Evolutionary conservation across 2,329 filamentous ascomycete genomes (phyloP).

Genomic region (Exserohilum turcica): DNA sequence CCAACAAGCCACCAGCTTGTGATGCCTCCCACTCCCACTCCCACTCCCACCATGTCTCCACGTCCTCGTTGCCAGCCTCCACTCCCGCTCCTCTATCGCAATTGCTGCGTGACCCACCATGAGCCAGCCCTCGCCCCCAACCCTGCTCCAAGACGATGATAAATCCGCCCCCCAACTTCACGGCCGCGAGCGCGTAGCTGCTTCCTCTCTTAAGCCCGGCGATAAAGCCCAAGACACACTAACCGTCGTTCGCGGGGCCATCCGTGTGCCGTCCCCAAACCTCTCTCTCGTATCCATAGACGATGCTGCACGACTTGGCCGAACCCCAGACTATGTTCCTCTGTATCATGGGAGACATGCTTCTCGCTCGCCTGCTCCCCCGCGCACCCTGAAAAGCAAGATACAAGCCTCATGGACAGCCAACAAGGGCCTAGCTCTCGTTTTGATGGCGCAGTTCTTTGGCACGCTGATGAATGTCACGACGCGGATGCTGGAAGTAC

Average conservation of each 20-base stretch:
- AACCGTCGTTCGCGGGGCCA: slow-evolving; percentile 33
- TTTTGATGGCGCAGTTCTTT: slow-evolving; percentile 78
- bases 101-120: slow-evolving; percentile 31
- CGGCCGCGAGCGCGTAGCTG: slow-evolving; percentile 10
- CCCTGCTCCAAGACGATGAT: slow-evolving; percentile 26
- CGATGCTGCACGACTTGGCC: slow-evolving; percentile 37
- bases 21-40: slow-evolving; percentile 12
- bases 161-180: slow-evolving; percentile 18
- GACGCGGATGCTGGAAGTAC: slow-evolving; percentile 73
- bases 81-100: slow-evolving; percentile 2
- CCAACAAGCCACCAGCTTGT: slow-evolving; percentile 12
- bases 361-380: slow-evolving; percentile 31
- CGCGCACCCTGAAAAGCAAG: slow-evolving; percentile 25
- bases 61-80: slow-evolving; percentile 13
- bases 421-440: slow-evolving; percentile 75
- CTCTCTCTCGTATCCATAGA: slow-evolving; percentile 44
- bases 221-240: slow-evolving; percentile 37
- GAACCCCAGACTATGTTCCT: slow-evolving; percentile 25
- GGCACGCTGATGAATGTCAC: slow-evolving; percentile 84
- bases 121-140: slow-evolving; percentile 27
- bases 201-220: slow-evolving; percentile 31
- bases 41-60: slow-evolving; percentile 19
- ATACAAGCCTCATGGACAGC: slow-evolving; percentile 58
- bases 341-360: slow-evolving; percentile 22
- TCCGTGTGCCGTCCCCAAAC: slow-evolving; percentile 41